Base-by-base conservation (phyloP, 2,329 filamentous ascomycete species). In the Neofusicoccum sp. region DNA sequence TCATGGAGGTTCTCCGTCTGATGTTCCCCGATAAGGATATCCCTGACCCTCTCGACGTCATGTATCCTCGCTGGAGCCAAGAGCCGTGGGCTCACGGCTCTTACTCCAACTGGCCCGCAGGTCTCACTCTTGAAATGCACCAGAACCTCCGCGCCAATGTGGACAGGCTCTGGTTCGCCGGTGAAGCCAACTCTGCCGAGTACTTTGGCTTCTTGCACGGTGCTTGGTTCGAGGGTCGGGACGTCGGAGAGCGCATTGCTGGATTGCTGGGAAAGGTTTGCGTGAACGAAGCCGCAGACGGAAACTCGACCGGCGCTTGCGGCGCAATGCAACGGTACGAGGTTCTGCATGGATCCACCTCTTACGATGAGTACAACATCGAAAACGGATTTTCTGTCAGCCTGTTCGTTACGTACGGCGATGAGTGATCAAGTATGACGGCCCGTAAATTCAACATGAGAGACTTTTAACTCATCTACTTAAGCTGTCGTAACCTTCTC, bases 71-170 rank as follows among this genome's bases (percentile, higher is more conserved):
- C 43, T 88, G 85, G 86, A 84, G 73, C 12, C 68, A 70, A 3
- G 75, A 74, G 37, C 80, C 80, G 2, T 83, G 83, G 81, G 69
- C 80, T 0, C 85, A 82, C 61, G 88, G 88, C 3, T 87, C 83
- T 28, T 90, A 89, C 74, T 87, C 85, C 41, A 89, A 89, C 71
- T 90, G 87, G 88, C 88, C 88, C 0, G 76, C 82, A 0, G 84
- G 84, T 0, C 85, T 86, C 47, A 87, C 84, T 0, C 77, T 90
- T 0, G 84, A 89, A 69, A 85, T 81, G 76, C 88, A 90, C 67
- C 84, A 90, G 70, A 90, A 90, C 66, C 77, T 90, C 9, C 83
- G 88, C 1, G 85, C 87, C n/a, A 89, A 89, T 64, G 74, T 87
- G 0, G 81, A 81, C 7, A 74, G 85, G 0, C 71, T 90, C 3